These are phyloP conservation scores for Candida incommunis DNA, from an alignment of 805 yeast species.

Conservation along the genomic window DNA sequence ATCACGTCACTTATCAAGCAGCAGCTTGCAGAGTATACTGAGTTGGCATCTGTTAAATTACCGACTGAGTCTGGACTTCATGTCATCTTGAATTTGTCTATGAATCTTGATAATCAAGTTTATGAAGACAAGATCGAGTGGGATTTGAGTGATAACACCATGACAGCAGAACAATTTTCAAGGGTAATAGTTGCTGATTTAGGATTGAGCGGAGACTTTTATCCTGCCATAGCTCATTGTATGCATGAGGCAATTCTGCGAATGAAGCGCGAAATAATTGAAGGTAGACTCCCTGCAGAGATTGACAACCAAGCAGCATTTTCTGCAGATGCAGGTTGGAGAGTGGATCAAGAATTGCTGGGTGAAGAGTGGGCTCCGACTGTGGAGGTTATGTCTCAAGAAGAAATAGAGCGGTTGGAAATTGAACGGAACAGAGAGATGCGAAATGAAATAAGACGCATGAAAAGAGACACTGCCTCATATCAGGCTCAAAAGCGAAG, in stretches of 20 bases:
- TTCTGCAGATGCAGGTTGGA: constrained; percentile 49
- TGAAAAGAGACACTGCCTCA: constrained; percentile 74
- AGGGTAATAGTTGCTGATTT: constrained; percentile 67
- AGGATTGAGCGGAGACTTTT: constrained; percentile 73
- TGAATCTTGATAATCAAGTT: constrained; percentile 67
- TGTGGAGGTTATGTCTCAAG: constrained; percentile 72
- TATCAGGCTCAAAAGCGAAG: not conserved
- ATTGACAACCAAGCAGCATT: constrained; percentile 46
- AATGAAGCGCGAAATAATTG: constrained; percentile 70
- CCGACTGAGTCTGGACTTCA: constrained; percentile 56
- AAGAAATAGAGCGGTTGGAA: constrained; percentile 91
- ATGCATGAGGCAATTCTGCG: constrained; percentile 67
- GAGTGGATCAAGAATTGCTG: constrained; percentile 59
- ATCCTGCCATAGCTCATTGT: constrained; percentile 79
- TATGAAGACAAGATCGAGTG: constrained; percentile 92
- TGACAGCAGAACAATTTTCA: constrained; percentile 80
- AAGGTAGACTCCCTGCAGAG: constrained; percentile 41
- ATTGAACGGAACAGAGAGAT: constrained; percentile 87
- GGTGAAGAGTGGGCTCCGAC: constrained; percentile 82
- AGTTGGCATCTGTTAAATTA: constrained; percentile 47
- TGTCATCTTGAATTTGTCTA: constrained; percentile 67
- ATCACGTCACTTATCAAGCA: constrained; percentile 60
- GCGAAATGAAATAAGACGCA: constrained; percentile 77
- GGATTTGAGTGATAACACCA: constrained; percentile 43
- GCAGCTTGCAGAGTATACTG: constrained; percentile 65